Conservation (phyloP, 495 filamentous ascomycete genomes). For the Penicillium coffeae region DNA sequence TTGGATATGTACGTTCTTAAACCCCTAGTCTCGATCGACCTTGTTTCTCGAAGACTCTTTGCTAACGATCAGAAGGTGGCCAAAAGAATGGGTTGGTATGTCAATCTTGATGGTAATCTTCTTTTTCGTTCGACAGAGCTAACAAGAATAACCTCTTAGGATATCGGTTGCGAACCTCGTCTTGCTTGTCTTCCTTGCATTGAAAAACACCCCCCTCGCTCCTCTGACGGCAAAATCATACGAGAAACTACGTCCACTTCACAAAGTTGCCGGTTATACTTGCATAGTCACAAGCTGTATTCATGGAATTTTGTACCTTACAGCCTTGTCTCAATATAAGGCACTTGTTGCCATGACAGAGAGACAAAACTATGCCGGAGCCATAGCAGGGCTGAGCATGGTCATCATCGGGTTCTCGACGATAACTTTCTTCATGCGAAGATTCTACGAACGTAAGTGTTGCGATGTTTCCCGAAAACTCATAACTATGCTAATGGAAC, state of each 20-base stretch:
- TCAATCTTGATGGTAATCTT: not conserved
- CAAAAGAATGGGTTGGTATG: constrained; percentile 16
- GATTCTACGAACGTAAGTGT: constrained; percentile 45
- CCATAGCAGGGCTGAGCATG: constrained; percentile 46
- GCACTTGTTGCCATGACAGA: constrained; percentile 30
- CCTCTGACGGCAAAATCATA: constrained; percentile 56
- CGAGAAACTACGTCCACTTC: constrained; percentile 57
- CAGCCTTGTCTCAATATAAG: constrained; percentile 16
- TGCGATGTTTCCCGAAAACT: not conserved
- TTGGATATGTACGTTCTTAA: constrained; percentile 2
- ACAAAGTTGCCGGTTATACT: constrained; percentile 55
- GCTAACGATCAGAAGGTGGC: no score
- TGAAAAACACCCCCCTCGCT: constrained; percentile 60
- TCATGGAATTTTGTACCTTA: constrained; percentile 43
- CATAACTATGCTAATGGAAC: not conserved
- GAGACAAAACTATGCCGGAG: constrained; percentile 40
- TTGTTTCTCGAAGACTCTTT: not conserved
- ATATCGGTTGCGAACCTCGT: constrained; percentile 50
- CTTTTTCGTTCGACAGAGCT: not conserved
- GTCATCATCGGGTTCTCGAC: constrained; percentile 36
- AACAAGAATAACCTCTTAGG: constrained; percentile 31
- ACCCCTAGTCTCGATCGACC: not conserved
- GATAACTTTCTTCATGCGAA: constrained; percentile 25
- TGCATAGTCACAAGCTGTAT: constrained; percentile 43
- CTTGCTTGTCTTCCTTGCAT: constrained; percentile 54